Evolutionary conservation across 805 yeast genomes (phyloP).

Genomic region (Clavispora asparagi): DNA sequence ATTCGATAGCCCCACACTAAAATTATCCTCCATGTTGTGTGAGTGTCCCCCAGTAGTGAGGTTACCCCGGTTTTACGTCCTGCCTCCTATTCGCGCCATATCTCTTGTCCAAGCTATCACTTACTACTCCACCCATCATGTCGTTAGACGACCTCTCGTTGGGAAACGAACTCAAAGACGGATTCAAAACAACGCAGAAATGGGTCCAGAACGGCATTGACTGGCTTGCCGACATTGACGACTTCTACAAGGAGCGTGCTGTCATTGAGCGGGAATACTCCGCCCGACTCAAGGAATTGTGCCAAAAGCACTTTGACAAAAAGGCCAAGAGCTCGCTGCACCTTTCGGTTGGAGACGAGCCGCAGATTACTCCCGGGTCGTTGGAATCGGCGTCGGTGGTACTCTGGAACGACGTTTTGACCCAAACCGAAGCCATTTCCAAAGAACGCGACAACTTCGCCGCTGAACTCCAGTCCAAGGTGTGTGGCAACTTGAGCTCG

Average conservation of each 20-base stretch:
- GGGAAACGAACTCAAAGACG: conserved; percentile 76
- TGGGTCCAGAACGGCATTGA: conserved; percentile 74
- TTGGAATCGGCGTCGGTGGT: conserved; percentile 82
- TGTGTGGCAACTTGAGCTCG: conserved; percentile 56
- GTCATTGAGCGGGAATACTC: conserved; percentile 80
- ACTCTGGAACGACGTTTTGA: conserved; percentile 83
- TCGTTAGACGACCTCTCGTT: conserved; percentile 31
- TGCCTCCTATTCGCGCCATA: background rate
- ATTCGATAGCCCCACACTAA: no score
- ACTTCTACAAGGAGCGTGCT: conserved; percentile 80
- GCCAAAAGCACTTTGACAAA: conserved; percentile 66
- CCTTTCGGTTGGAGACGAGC: conserved; percentile 86
- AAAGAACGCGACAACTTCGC: conserved; percentile 59
- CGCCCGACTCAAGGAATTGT: conserved; percentile 54
- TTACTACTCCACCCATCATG: conserved; percentile 4
- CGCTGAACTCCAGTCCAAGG: conserved; percentile 51
- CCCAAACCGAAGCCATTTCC: conserved; percentile 78
- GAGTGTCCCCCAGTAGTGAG: no score
- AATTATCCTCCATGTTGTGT: no score
- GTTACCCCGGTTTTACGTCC: background rate
- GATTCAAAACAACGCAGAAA: conserved; percentile 66
- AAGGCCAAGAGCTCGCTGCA: conserved; percentile 65
- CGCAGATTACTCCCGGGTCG: conserved; percentile 91
- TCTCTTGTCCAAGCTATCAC: background rate
- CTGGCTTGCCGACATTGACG: conserved; percentile 76